Conservation (phyloP, 1,284 basidiomycete species). For the Cerrena zonata region DNA sequence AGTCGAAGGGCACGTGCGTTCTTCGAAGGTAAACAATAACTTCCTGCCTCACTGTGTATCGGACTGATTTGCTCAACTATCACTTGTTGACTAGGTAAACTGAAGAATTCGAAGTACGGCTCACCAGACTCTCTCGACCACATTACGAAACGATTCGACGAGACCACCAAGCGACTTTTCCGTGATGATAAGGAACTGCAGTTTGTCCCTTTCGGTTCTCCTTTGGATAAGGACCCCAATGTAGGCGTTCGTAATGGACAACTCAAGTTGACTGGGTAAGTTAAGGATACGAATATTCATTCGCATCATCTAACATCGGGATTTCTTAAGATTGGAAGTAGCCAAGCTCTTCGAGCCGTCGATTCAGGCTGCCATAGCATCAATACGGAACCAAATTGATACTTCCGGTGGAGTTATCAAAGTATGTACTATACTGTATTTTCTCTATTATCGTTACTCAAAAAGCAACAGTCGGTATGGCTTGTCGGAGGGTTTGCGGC, state of each 20-base stretch:
- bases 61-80: neutral
- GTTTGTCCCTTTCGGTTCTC: constrained; percentile 71
- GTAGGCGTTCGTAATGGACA: constrained; percentile 68
- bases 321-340: constrained; percentile 44
- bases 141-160: constrained; percentile 67
- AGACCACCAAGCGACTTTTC: constrained; percentile 74
- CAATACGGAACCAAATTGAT: constrained; percentile 67
- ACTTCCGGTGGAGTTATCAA: constrained; percentile 61
- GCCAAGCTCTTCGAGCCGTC: constrained; percentile 73
- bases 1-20: constrained; percentile 64
- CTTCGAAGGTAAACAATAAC: constrained; percentile 44
- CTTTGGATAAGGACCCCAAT: constrained; percentile 62
- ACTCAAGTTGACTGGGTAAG: constrained; percentile 64
- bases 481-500: constrained; percentile 76
- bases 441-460: neutral
- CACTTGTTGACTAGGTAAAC: constrained; percentile 45
- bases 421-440: constrained; percentile 30
- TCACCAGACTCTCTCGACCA: constrained; percentile 64
- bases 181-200: constrained; percentile 60
- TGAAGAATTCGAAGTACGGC: constrained; percentile 65
- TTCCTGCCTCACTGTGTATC: neutral
- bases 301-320: too few species aligned
- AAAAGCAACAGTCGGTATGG: constrained; percentile 54
- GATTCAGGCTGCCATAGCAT: constrained; percentile 59
- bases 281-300: too few species aligned